Percentiles rank a stretch among this genome's conserved stretches.
Conservation (phyloP, 805 yeast genomes). For the Pichia deserticola region DNA sequence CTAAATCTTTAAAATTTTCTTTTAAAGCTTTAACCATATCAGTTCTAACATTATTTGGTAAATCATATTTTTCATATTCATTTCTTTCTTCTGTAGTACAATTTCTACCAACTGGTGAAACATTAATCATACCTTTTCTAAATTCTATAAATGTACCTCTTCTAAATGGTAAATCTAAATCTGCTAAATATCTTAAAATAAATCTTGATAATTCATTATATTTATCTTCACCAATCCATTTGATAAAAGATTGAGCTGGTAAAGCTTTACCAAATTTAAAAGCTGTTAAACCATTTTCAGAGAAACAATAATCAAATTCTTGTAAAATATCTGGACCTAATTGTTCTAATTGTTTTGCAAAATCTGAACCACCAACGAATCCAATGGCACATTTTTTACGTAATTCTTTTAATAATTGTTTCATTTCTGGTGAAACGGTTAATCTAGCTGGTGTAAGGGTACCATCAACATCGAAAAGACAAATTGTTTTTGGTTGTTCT, state of each 20-base stretch:
- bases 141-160: slow-evolving; percentile 98
- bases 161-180: slow-evolving; percentile 87
- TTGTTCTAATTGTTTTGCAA: slow-evolving; percentile 92
- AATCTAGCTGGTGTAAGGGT: slow-evolving; percentile 95
- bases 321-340: slow-evolving; percentile 71
- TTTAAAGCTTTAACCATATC: slow-evolving; percentile 79
- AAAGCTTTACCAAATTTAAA: slow-evolving; percentile 83
- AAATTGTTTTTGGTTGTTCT: slow-evolving; percentile 80
- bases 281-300: slow-evolving; percentile 97
- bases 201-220: slow-evolving; percentile 85
- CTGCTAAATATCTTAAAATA: slow-evolving; percentile 76
- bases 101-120: slow-evolving; percentile 97
- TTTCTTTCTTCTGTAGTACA: slow-evolving; percentile 91
- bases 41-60: slow-evolving; percentile 72
- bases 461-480: slow-evolving; percentile 96
- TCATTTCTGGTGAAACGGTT: slow-evolving; percentile 67
- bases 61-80: slow-evolving; percentile 84
- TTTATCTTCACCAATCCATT: slow-evolving; percentile 92
- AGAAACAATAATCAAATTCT: slow-evolving; percentile 91
- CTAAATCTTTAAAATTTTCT: slow-evolving; percentile 73
- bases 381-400: slow-evolving; percentile 93
- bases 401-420: slow-evolving; percentile 57
- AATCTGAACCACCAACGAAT: slow-evolving; percentile 96
- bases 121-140: slow-evolving; percentile 99
- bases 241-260: slow-evolving; percentile 89